Evolutionary conservation across 495 filamentous ascomycete genomes (phyloP).

Genomic region (Penicillium cosmopolitanum): DNA sequence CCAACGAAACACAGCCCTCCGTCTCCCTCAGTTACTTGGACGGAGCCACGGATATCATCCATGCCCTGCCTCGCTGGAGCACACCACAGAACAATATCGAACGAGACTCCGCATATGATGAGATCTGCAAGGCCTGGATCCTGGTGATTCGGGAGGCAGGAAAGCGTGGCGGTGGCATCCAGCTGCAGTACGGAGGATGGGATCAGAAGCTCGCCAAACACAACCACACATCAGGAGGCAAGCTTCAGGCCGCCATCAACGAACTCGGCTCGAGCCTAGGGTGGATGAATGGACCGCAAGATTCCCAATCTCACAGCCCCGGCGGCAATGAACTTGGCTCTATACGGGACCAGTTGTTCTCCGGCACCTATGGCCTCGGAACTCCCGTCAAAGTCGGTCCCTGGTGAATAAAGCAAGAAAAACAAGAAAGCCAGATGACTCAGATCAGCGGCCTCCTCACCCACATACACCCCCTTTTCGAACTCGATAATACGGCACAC

Average conservation of each 20-base stretch:
- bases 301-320: conserved; percentile 48
- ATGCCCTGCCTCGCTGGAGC: conserved; percentile 85
- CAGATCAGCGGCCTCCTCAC: neutral
- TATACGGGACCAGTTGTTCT: conserved; percentile 78
- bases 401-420: conserved; percentile 50
- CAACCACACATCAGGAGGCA: conserved; percentile 83
- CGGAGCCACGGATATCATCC: conserved; percentile 84
- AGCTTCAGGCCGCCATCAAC: conserved; percentile 77
- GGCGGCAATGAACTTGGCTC: conserved; percentile 59
- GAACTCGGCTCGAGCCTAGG: conserved; percentile 74
- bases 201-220: conserved; percentile 87
- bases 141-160: conserved; percentile 89
- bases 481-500: conserved; percentile 5
- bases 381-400: conserved; percentile 73
- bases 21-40: conserved; percentile 85
- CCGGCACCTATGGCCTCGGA: conserved; percentile 73
- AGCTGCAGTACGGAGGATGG: conserved; percentile 90
- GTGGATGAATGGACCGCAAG: conserved; percentile 67
- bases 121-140: conserved; percentile 91
- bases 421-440: conserved; percentile 7
- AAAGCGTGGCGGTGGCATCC: conserved; percentile 88
- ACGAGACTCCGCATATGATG: conserved; percentile 94
- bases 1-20: conserved; percentile 79
- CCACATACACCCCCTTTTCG: neutral
- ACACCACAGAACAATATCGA: conserved; percentile 83